These are phyloP conservation scores for Metarhizium brunneum DNA, from an alignment of 2,329 filamentous ascomycete genomes.

Conservation along the genomic window DNA sequence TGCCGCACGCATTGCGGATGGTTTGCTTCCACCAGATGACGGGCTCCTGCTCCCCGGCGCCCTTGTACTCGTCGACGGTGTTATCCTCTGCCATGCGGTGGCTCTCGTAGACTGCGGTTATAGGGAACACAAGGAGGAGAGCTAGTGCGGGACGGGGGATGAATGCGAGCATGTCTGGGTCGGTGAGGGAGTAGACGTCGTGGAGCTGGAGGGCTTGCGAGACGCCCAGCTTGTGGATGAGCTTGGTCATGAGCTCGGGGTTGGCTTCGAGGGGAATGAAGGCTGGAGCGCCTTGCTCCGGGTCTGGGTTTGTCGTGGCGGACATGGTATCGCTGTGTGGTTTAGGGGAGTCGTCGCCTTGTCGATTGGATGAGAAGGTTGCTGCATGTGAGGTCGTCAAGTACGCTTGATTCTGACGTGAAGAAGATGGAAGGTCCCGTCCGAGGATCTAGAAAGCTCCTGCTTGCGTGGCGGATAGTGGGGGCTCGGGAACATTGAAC, in stretches of 20 bases:
- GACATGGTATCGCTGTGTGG: conserved; percentile 18
- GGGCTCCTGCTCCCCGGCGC: conserved; percentile 59
- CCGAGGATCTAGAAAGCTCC: too few relatives aligned
- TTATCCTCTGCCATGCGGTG: conserved; percentile 67
- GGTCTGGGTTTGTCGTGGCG: conserved; percentile 28
- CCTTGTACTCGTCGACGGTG: conserved; percentile 51
- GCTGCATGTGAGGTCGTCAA: neutral
- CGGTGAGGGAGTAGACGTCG: conserved; percentile 86
- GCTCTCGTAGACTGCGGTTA: conserved; percentile 69
- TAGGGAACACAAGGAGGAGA: conserved; percentile 84
- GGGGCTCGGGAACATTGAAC: too few relatives aligned
- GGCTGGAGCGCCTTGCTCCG: conserved; percentile 27
- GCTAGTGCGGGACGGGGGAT: conserved; percentile 83
- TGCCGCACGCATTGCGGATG: conserved; percentile 84
- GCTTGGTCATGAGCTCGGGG: conserved; percentile 76
- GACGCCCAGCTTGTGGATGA: conserved; percentile 77
- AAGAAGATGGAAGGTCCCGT: neutral
- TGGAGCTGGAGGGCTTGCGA: conserved; percentile 69
- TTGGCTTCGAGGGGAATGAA: conserved; percentile 63
- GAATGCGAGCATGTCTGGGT: conserved; percentile 74
- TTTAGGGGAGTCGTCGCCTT: neutral
- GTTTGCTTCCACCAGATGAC: conserved; percentile 95
- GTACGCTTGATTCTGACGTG: too few relatives aligned
- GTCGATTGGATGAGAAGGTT: neutral
- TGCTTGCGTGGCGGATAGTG: too few relatives aligned